Percentiles rank a stretch among this genome's conserved stretches.
phyloP scores from a whole-genome alignment of 495 filamentous ascomycete genomes.

The Chlorociboria aeruginascens region DNA sequence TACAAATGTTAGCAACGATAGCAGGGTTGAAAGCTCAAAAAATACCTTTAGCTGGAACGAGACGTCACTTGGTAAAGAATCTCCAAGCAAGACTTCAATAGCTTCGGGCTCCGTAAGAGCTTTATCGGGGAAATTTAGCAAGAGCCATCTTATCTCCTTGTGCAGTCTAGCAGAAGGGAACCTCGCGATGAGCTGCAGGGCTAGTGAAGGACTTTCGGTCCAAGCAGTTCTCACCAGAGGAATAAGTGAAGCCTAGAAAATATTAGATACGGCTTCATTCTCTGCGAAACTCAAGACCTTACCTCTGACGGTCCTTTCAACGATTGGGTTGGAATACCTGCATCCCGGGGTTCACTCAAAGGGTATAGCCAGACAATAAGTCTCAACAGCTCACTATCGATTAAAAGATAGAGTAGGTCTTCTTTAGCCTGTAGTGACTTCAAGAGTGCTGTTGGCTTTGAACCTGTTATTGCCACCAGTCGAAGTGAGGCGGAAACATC shows the following conservation, averaged over 20 bases:
- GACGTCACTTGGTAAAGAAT: conserved; percentile 63
- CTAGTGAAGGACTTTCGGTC: conserved; percentile 68
- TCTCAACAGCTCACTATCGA: conserved; percentile 76
- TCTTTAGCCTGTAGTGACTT: conserved; percentile 68
- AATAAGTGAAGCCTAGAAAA: conserved; percentile 34
- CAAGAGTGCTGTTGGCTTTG: conserved; percentile 37
- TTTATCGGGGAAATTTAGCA: conserved; percentile 74
- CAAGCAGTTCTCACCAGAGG: conserved; percentile 70
- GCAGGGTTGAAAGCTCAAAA: not conserved
- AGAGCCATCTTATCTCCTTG: conserved; percentile 61
- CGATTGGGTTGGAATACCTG: conserved; percentile 12
- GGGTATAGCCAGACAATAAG: conserved; percentile 86
- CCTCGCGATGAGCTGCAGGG: conserved; percentile 66
- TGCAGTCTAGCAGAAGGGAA: conserved; percentile 65
- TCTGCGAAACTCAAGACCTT: conserved; percentile 9
- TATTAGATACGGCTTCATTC: conserved; percentile 1
- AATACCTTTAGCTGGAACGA: conserved; percentile 71
- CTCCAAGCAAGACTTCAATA: conserved; percentile 68
- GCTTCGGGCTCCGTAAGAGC: conserved; percentile 68
- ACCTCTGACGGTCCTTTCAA: conserved; percentile 42
- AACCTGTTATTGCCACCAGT: conserved; percentile 41
- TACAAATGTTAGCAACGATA: conserved; percentile 31
- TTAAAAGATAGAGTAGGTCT: conserved; percentile 59
- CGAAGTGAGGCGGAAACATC: conserved; percentile 60
- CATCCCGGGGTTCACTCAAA: conserved; percentile 48